Evolutionary conservation across 177 flowering plant species (phyloP).

Genomic region (Vitis hybrid): DNA sequence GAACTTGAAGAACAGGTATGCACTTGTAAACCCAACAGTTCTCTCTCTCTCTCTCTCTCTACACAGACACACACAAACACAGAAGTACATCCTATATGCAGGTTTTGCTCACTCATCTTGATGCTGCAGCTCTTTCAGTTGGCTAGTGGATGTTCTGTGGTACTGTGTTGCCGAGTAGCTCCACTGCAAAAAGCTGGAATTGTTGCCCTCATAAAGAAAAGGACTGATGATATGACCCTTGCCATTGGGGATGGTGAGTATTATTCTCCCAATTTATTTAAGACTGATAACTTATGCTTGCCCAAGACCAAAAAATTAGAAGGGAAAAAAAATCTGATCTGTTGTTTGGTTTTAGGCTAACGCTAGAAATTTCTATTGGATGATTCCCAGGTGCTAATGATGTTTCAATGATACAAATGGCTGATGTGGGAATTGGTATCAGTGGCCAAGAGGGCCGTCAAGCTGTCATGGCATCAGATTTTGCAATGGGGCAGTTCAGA

Average conservation of each 20-base stretch:
- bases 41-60: not conserved
- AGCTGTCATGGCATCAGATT: slow-evolving; percentile 99
- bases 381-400: slow-evolving; percentile 87
- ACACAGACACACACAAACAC: not conserved
- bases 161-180: slow-evolving; percentile 96
- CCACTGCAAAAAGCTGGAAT: slow-evolving; percentile 98
- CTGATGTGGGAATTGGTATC: slow-evolving; percentile 98
- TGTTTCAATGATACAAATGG: slow-evolving; percentile 99
- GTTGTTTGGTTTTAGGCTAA: slow-evolving; percentile 11
- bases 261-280: not conserved
- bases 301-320: not conserved
- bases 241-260: slow-evolving; percentile 95
- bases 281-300: not conserved
- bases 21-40: not conserved
- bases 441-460: slow-evolving; percentile 99
- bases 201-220: slow-evolving; percentile 86
- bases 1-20: slow-evolving; percentile 87
- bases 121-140: slow-evolving; percentile 72
- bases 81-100: slow-evolving; percentile 4
- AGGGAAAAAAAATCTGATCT: not conserved
- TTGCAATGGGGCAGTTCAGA: slow-evolving; percentile 98
- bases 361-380: slow-evolving; percentile 10
- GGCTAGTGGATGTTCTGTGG: slow-evolving; percentile 73
- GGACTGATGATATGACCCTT: slow-evolving; percentile 94
- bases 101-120: slow-evolving; percentile 11